Base-by-base conservation (phyloP, 2,329 filamentous ascomycete genomes). In the Chrysoporthe cubensis region DNA sequence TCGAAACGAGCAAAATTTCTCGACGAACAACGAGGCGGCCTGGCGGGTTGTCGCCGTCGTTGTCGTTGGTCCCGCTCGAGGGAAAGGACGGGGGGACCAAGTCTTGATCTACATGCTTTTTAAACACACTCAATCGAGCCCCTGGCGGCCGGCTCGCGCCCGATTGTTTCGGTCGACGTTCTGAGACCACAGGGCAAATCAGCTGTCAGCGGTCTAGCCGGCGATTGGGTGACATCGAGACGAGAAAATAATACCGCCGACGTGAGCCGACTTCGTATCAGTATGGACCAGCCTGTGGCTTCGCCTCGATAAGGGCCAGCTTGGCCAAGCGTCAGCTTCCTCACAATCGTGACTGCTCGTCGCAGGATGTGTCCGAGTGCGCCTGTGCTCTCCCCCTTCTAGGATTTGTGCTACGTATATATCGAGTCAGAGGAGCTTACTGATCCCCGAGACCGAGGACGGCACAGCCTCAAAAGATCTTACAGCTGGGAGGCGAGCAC, bases 1-100 rank as follows among this genome's bases (percentile, higher is more conserved):
- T 48, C 43, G 59, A 61, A 61, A 34, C 59, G 32, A 26, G 59
- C 43, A 61, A 43, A 61, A 61, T 61, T 61, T 61, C 42, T 61
- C n/a, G 21, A 61, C 16, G 8, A 46, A 48, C 13, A 48, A 32
- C 43, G 57, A 46, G 59, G 42, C 59, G 59, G 59, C 48, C 59
- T 61, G 59, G 59, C 59, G 42, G 26, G 40, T 32, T 44, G 57
- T 59, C 18, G 37, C 32, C 37, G 21, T 60, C 14, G 4, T 60
- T 40, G 9, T 44, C 9, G n/a, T n/a, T 44, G n/a, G 57, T 60
- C 57, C 40, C 37, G 21, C 57, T 13, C 7, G 13, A 44, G 57
- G 16, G 11, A 8, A 18, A 58, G 42, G 56, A 59, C 18, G 9
- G 21, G 26, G 21, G 11, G 21, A 32, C 13, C 7, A 16, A 34